A percentile compares a stretch with the other conserved stretches of the same genome.
Evolutionary conservation across 2,329 filamentous ascomycete genomes (phyloP).

Genomic region (Leptographium galeiforme): DNA sequence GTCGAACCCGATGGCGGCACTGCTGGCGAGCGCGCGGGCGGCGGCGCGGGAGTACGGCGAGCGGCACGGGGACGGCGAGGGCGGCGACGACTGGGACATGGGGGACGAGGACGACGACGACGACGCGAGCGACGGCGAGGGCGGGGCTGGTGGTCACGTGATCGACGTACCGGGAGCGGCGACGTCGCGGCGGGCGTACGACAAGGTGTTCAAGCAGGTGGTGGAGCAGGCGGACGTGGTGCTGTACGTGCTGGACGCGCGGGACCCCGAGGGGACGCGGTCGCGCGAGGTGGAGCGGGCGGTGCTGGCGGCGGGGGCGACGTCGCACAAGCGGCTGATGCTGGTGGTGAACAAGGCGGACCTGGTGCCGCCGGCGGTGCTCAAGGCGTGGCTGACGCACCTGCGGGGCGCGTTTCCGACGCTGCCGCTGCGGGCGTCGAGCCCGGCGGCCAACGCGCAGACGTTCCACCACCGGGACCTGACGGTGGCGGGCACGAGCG

Average conservation of each 20-base stretch:
- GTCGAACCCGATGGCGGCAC: conserved; percentile 82
- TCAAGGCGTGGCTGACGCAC: conserved; percentile 74
- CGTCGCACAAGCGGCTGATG: conserved; percentile 65
- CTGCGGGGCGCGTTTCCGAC: conserved; percentile 85
- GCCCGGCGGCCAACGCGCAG: conserved; percentile 69
- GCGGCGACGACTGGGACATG: conserved; percentile 24
- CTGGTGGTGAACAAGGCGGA: conserved; percentile 94
- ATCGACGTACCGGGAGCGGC: conserved; percentile 37
- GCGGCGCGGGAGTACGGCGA: conserved; percentile 64
- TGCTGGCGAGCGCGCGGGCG: conserved; percentile 69
- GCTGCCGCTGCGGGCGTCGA: conserved; percentile 73
- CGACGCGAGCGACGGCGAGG: conserved; percentile 25
- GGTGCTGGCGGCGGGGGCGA: conserved; percentile 69
- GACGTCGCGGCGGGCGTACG: conserved; percentile 72
- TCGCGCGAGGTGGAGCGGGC: conserved; percentile 83
- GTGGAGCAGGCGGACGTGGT: conserved; percentile 81
- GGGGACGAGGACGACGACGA: conserved; percentile 40
- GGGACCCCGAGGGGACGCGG: conserved; percentile 80
- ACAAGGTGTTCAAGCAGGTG: conserved; percentile 92
- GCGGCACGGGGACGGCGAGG: conserved; percentile 31
- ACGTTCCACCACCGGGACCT: conserved; percentile 87
- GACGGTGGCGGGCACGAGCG: conserved; percentile 73
- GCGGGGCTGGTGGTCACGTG: conserved; percentile 33
- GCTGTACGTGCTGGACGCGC: conserved; percentile 83
- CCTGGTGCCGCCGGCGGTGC: conserved; percentile 66